Evolutionary conservation across 2,329 filamentous ascomycete genomes (phyloP).

Genomic region (Aspergillus sp.): DNA sequence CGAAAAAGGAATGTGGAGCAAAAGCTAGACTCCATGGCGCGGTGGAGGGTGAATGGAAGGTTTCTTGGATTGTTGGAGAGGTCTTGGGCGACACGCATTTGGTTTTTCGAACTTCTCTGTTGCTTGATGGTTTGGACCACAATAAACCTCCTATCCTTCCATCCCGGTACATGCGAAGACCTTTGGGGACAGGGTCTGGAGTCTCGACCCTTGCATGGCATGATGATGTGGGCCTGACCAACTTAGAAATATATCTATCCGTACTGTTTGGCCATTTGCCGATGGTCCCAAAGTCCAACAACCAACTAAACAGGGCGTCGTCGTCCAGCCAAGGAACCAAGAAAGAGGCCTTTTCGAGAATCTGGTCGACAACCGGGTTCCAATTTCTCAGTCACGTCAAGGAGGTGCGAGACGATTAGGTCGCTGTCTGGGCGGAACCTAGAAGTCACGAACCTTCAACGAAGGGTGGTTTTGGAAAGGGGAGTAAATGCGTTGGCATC

Average conservation of each 20-base stretch:
- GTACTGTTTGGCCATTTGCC: not conserved
- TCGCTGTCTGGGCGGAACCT: not conserved
- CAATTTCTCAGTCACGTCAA: not conserved
- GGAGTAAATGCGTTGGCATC: not conserved
- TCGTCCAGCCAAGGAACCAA: not conserved
- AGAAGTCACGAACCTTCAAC: not conserved
- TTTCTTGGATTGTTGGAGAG: too few species aligned
- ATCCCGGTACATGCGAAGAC: not conserved
- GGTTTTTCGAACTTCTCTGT: not conserved
- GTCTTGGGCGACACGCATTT: not conserved
- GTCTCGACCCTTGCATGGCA: not conserved
- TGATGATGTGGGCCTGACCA: not conserved
- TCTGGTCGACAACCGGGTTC: not conserved
- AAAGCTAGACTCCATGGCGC: not conserved
- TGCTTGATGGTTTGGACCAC: not conserved
- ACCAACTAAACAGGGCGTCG: not conserved
- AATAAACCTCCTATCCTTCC: not conserved
- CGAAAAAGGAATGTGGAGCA: not conserved
- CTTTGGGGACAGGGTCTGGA: not conserved
- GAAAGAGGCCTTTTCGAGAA: not conserved
- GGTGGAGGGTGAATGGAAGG: not conserved
- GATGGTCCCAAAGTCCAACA: not conserved
- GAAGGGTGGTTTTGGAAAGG: not conserved
- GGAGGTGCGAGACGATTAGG: not conserved
- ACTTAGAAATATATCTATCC: not conserved